Evolutionary conservation across 2,329 filamentous ascomycete species (phyloP).

Genomic region (Nothophaeocryptopus gaeumannii): DNA sequence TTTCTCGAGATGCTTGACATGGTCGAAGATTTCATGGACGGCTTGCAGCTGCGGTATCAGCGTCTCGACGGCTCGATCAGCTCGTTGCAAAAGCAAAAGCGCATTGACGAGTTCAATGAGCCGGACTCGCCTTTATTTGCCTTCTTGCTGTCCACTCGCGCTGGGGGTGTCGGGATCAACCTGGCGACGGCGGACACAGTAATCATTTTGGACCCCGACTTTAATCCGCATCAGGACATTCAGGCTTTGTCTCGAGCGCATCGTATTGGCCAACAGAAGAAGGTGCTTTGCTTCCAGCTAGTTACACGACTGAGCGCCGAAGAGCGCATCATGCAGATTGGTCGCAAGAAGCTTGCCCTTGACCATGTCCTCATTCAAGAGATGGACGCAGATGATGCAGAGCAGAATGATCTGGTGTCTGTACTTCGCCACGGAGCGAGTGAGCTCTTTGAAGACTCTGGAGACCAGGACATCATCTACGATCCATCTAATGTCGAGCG

Average conservation of each 20-base stretch:
- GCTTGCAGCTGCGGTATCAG: constrained; percentile 68
- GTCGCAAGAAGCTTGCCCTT: constrained; percentile 90
- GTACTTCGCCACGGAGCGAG: constrained; percentile 85
- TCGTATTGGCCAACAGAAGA: constrained; percentile 92
- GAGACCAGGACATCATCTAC: constrained; percentile 73
- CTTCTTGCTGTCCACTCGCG: constrained; percentile 88
- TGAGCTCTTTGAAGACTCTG: constrained; percentile 76
- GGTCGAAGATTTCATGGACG: constrained; percentile 83
- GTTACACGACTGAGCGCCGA: constrained; percentile 87
- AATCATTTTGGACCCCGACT: constrained; percentile 94
- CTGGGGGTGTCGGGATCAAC: constrained; percentile 96
- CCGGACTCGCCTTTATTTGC: constrained; percentile 79
- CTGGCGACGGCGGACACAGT: constrained; percentile 95
- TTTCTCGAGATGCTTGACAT: constrained; percentile 85
- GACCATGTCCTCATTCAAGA: constrained; percentile 93
- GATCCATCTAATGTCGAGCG: constrained; percentile 80
- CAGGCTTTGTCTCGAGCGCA: constrained; percentile 93
- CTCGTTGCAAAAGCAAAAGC: constrained; percentile 84
- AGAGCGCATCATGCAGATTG: constrained; percentile 94
- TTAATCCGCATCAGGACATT: constrained; percentile 97
- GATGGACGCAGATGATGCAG: constrained; percentile 80
- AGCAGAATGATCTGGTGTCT: constrained; percentile 75
- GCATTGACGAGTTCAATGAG: constrained; percentile 90
- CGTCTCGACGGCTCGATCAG: constrained; percentile 83
- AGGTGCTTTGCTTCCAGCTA: constrained; percentile 91